Evolutionary conservation across 2,329 filamentous ascomycete genomes (phyloP).

Genomic region (Rugonectria rugulosa): DNA sequence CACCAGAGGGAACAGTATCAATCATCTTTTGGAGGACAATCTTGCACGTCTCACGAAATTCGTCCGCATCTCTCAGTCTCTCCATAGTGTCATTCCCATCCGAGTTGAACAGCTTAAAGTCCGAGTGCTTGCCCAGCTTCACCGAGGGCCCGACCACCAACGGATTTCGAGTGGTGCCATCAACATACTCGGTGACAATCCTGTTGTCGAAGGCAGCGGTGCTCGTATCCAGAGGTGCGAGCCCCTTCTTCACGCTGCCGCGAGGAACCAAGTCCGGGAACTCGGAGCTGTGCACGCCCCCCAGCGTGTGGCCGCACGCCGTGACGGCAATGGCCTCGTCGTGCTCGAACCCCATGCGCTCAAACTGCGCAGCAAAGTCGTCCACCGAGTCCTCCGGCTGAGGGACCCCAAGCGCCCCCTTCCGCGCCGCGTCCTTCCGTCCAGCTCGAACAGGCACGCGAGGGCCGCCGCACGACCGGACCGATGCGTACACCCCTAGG

Average conservation of each 20-base stretch:
- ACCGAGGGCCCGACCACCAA: conserved; percentile 61
- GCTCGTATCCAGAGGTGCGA: conserved; percentile 56
- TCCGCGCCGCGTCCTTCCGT: conserved; percentile 59
- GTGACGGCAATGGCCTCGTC: conserved; percentile 67
- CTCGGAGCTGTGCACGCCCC: conserved; percentile 63
- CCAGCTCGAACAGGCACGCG: conserved; percentile 61
- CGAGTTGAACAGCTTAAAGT: conserved; percentile 62
- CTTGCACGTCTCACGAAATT: conserved; percentile 58
- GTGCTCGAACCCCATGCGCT: conserved; percentile 63
- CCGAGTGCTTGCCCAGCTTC: conserved; percentile 56
- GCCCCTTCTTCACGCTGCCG: conserved; percentile 52
- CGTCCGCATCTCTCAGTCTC: conserved; percentile 52
- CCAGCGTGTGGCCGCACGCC: conserved; percentile 68
- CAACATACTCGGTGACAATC: conserved; percentile 64
- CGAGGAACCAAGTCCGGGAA: conserved; percentile 61
- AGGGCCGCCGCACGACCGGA: conserved; percentile 66
- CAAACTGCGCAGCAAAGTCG: conserved; percentile 63
- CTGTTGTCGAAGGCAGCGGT: conserved; percentile 62
- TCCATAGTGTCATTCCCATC: conserved; percentile 64
- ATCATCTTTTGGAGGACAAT: conserved; percentile 66
- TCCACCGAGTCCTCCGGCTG: conserved; percentile 62
- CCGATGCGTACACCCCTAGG: conserved; percentile 64
- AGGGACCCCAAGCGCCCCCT: conserved; percentile 60
- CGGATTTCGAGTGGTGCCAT: conserved; percentile 61
- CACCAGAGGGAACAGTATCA: conserved; percentile 62